Conservation (phyloP, 1,139 yeast genomes). For the Pichia sp. region DNA sequence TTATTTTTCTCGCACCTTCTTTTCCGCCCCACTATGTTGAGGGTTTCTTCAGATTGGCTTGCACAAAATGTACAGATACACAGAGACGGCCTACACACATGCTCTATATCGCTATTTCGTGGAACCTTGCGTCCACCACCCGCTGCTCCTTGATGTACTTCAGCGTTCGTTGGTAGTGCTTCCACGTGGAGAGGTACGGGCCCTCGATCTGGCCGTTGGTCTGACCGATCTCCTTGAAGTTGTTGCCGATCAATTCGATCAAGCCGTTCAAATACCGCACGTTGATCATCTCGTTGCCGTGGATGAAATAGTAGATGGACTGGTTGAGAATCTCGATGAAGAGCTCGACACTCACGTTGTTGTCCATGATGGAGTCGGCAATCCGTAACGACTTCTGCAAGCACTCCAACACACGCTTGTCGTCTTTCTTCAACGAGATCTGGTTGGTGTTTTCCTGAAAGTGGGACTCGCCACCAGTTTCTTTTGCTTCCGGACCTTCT, state of each 20-base stretch:
- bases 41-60: neutral
- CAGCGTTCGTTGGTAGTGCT: slow-evolving; percentile 64
- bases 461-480: neutral
- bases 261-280: slow-evolving; percentile 77
- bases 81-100: neutral
- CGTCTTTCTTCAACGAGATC: slow-evolving; percentile 43
- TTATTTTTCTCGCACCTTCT: neutral
- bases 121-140: slow-evolving; percentile 57
- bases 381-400: slow-evolving; percentile 74
- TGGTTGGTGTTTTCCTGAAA: slow-evolving; percentile 16
- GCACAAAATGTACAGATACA: neutral
- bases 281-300: slow-evolving; percentile 71
- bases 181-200: slow-evolving; percentile 36
- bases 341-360: slow-evolving; percentile 68
- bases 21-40: neutral
- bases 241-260: slow-evolving; percentile 77
- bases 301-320: slow-evolving; percentile 78
- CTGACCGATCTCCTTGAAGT: slow-evolving; percentile 51
- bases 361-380: slow-evolving; percentile 91
- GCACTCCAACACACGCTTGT: slow-evolving; percentile 62
- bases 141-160: slow-evolving; percentile 64
- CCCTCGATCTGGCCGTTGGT: slow-evolving; percentile 8
- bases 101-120: slow-evolving; percentile 13
- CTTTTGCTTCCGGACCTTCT: slow-evolving; percentile 17
- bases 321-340: slow-evolving; percentile 87